Evolutionary conservation across 345 rosid genomes (phyloP), one percentile per base, ranked within the genome.

Genomic region (Dimocarpus longan): DNA sequence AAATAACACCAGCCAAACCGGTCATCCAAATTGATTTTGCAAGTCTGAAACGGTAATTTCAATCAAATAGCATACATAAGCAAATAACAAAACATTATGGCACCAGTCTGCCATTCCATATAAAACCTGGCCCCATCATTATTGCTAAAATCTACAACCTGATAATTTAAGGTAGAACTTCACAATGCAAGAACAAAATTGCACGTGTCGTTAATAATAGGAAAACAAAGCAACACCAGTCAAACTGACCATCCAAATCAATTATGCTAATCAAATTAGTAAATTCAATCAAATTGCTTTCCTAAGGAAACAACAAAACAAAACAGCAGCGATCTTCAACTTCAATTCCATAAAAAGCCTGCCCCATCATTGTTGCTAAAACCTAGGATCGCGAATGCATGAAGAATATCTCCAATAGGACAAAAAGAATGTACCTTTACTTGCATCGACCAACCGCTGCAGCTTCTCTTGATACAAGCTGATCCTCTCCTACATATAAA

Each of bases 401-500:
- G 24, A 66, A 81, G 10, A 73, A 32, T 10, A 64, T 39, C 16
- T 56, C 48, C 21, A 54, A 66, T 57, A 81, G 57, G 48, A 48
- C 48, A 32, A 65, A 75, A 59, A 71, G 52, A 50, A 5, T 63
- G 71, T 80, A 96, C 99, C 98, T 92, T 91, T 90, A 76, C 91
- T 91, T 71, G 85, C 87, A 85, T 89, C 89, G 62, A 86, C 8
- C 64, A 83, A 81, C 46, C 85, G 84, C 74, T 89, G 89, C 18
- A 94, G 76, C 70, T 97, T 94, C 76, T 87, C 95, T 74, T 89
- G 83, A 46, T 94, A 96, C 85, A 91, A 85, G 71, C 86, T 82
- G 70, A 97, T 66, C 77, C 98, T 82, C 85, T 94, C 98, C 99
- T 97, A 75, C 5, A 79, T 9, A 85, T 19, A 64, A 82, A 76